Evolutionary conservation across 129 eudicot genomes (phyloP).

Genomic region (Flaveria bidentis): DNA sequence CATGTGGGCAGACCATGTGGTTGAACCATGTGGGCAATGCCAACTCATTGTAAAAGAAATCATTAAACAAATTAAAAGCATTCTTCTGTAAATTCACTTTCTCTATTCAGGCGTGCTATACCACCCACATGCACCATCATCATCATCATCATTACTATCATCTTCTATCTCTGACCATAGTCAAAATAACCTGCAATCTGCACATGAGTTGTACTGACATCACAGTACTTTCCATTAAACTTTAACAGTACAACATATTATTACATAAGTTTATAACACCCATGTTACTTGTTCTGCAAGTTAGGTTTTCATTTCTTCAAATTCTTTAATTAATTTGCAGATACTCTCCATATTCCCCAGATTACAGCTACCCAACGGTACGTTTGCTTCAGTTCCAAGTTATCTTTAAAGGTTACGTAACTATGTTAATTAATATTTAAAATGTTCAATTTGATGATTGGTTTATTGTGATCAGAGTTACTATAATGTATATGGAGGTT

Average conservation of each 20-base stretch:
- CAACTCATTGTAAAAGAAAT: conserved; percentile 50
- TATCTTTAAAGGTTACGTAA: neutral
- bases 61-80: conserved; percentile 35
- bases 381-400: conserved; percentile 19
- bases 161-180: conserved; percentile 44
- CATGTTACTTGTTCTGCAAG: conserved; percentile 36
- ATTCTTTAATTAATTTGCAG: conserved; percentile 36
- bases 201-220: conserved; percentile 39
- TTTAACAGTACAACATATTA: neutral
- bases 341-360: conserved; percentile 86
- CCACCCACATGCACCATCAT: conserved; percentile 35
- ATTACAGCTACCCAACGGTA: conserved; percentile 87
- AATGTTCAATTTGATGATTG: neutral
- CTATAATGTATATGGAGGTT: conserved; percentile 84
- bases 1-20: conserved; percentile 11
- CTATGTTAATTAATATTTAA: neutral
- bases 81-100: conserved; percentile 37
- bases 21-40: conserved; percentile 57
- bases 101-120: conserved; percentile 53
- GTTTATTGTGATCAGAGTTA: conserved; percentile 53
- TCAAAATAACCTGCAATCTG: conserved; percentile 43
- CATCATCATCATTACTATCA: conserved; percentile 35
- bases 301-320: conserved; percentile 18
- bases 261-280: neutral
- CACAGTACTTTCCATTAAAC: conserved; percentile 27